A percentile compares a stretch with the other conserved stretches of the same genome.
Evolutionary conservation across 306 rosid species (phyloP).

Genomic region (Alnus rubra): DNA sequence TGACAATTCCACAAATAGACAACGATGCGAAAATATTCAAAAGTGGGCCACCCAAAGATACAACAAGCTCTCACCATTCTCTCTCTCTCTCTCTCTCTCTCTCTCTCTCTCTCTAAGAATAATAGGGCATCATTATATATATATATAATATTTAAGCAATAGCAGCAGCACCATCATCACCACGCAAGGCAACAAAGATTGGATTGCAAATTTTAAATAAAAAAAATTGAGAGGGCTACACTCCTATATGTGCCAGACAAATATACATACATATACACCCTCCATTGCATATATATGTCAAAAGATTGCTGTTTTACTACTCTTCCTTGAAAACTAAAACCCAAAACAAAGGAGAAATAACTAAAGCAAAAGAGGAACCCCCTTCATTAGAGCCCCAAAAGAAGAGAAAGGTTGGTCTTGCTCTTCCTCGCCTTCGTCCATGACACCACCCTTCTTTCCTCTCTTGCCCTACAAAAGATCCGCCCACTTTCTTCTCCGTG

Average conservation of each 20-base stretch:
- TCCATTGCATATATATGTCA: constrained; percentile 46
- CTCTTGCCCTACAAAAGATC: neutral
- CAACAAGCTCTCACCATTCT: neutral
- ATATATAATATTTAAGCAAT: neutral
- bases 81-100: no score
- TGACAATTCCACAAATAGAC: neutral
- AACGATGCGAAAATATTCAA: neutral
- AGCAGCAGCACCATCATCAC: neutral
- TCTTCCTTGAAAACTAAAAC: constrained; percentile 31
- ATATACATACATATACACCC: constrained; percentile 42
- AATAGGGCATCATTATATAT: no score
- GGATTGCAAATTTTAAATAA: constrained; percentile 29
- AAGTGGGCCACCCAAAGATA: neutral
- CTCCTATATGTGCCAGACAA: constrained; percentile 43
- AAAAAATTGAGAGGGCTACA: constrained; percentile 27
- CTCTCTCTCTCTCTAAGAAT: neutral
- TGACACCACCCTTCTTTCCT: neutral
- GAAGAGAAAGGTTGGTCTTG: constrained; percentile 42
- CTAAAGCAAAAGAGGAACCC: constrained; percentile 23
- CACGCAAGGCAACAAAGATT: constrained; percentile 12
- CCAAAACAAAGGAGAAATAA: constrained; percentile 15
- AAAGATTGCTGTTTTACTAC: constrained; percentile 45
- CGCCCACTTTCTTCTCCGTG: neutral
- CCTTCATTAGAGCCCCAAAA: constrained; percentile 46
- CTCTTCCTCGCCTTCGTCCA: constrained; percentile 27